Percentiles rank a stretch among this genome's conserved stretches.
phyloP scores from a whole-genome alignment of 345 rosid genomes.

The Citrus unshiu region DNA sequence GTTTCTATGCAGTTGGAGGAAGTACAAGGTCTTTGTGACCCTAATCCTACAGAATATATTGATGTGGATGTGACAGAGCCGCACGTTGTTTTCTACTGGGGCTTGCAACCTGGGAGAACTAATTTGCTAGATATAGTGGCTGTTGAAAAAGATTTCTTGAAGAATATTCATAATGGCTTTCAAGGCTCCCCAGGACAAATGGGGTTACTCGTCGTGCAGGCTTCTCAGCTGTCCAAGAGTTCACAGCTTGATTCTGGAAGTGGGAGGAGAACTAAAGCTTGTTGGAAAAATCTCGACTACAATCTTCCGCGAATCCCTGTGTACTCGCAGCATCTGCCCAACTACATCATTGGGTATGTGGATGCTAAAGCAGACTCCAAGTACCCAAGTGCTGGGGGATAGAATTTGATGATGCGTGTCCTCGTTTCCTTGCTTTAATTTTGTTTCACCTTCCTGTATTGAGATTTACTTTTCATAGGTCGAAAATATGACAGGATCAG shows the following conservation, averaged over 20 bases:
- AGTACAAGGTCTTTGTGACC: constrained; percentile 49
- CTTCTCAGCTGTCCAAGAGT: constrained; percentile 35
- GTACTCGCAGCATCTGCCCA: constrained; percentile 38
- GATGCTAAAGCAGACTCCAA: constrained; percentile 24
- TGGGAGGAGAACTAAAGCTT: constrained; percentile 32
- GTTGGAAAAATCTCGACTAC: constrained; percentile 46
- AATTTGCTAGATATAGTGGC: constrained; percentile 25
- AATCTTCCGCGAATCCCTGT: constrained; percentile 29
- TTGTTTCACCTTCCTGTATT: not conserved
- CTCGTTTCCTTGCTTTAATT: not conserved
- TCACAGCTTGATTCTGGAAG: constrained; percentile 20
- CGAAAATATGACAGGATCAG: not conserved
- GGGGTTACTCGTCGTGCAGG: constrained; percentile 38
- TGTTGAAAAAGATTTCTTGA: constrained; percentile 39
- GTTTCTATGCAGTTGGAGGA: constrained; percentile 43
- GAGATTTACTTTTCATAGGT: not conserved
- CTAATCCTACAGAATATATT: constrained; percentile 47
- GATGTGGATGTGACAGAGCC: constrained; percentile 32
- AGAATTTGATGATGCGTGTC: not conserved
- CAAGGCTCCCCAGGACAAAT: constrained; percentile 32
- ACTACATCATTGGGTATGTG: constrained; percentile 37
- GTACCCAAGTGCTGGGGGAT: constrained; percentile 14
- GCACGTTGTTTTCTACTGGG: constrained; percentile 45
- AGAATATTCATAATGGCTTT: constrained; percentile 34
- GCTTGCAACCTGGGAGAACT: constrained; percentile 35